Percentiles rank a stretch among this genome's conserved stretches.
These are phyloP conservation scores for Rhodomyrtus psidioides DNA, from an alignment of 441 rosid species.

Conservation along the genomic window DNA sequence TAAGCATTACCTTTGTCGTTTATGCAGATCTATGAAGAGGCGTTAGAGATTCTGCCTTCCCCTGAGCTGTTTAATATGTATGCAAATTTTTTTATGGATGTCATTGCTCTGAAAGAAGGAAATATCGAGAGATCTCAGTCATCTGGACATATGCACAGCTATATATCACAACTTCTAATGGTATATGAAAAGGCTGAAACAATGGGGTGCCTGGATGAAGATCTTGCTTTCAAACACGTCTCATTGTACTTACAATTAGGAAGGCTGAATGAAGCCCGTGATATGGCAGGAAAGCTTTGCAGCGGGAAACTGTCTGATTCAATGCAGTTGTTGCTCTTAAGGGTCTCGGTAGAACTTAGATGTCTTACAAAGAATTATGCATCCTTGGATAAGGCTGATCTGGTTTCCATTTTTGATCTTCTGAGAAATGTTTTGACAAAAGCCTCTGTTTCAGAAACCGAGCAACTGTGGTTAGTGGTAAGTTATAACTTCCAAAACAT, in stretches of 20 bases:
- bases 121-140: conserved; percentile 12
- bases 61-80: conserved; percentile 45
- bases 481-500: background rate
- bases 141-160: conserved; percentile 14
- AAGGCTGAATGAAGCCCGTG: conserved; percentile 45
- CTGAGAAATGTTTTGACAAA: conserved; percentile 33
- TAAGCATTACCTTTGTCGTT: background rate
- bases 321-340: conserved; percentile 46
- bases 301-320: conserved; percentile 41
- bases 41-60: conserved; percentile 42
- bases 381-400: conserved; percentile 34
- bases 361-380: conserved; percentile 21
- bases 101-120: conserved; percentile 18
- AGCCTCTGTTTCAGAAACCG: conserved; percentile 48
- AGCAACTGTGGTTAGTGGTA: conserved; percentile 80
- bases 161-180: conserved; percentile 30
- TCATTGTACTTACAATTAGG: conserved; percentile 58
- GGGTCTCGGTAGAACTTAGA: conserved; percentile 51
- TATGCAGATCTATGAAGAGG: conserved; percentile 75
- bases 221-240: conserved; percentile 57
- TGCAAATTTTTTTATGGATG: conserved; percentile 49
- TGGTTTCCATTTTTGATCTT: conserved; percentile 40
- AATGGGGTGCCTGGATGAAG: conserved; percentile 52
- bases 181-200: conserved; percentile 63
- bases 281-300: conserved; percentile 57